Conservation (phyloP, 768 basidiomycete species). For the Baorangia bicolor region DNA sequence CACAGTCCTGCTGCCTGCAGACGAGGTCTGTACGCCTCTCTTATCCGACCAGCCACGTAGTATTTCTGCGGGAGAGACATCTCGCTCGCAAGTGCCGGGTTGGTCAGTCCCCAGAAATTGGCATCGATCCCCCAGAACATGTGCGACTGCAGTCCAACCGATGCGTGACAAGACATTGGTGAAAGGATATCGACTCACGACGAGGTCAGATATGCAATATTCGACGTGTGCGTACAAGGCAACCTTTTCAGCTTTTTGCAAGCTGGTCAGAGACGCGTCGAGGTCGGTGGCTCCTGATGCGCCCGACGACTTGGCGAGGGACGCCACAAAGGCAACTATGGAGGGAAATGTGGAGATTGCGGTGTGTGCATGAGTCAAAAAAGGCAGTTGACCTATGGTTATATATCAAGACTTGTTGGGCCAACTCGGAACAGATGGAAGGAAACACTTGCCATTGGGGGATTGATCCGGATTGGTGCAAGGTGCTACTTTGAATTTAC, state of each 20-base stretch:
- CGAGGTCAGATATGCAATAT: slow-evolving; percentile 63
- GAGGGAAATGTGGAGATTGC: slow-evolving; percentile 51
- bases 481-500: slow-evolving; percentile 60
- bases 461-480: slow-evolving; percentile 70
- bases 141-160: slow-evolving; percentile 47
- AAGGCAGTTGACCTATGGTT: slow-evolving; percentile 66
- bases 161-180: slow-evolving; percentile 1
- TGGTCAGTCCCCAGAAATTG: slow-evolving; percentile 63
- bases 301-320: slow-evolving; percentile 38
- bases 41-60: slow-evolving; percentile 66
- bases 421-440: neutral
- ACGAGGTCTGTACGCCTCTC: slow-evolving; percentile 52
- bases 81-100: slow-evolving; percentile 51
- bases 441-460: slow-evolving; percentile 57
- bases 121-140: slow-evolving; percentile 57
- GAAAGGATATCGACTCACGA: slow-evolving; percentile 46
- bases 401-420: neutral
- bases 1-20: slow-evolving; percentile 67
- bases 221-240: slow-evolving; percentile 71
- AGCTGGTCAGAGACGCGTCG: slow-evolving; percentile 45
- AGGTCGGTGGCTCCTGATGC: slow-evolving; percentile 40
- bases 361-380: slow-evolving; percentile 57
- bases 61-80: slow-evolving; percentile 71
- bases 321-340: slow-evolving; percentile 64
- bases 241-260: slow-evolving; percentile 51